Percentiles rank a stretch among this genome's conserved stretches.
Evolutionary conservation across 345 rosid genomes (phyloP).

Genomic region (Litchi chinensis): DNA sequence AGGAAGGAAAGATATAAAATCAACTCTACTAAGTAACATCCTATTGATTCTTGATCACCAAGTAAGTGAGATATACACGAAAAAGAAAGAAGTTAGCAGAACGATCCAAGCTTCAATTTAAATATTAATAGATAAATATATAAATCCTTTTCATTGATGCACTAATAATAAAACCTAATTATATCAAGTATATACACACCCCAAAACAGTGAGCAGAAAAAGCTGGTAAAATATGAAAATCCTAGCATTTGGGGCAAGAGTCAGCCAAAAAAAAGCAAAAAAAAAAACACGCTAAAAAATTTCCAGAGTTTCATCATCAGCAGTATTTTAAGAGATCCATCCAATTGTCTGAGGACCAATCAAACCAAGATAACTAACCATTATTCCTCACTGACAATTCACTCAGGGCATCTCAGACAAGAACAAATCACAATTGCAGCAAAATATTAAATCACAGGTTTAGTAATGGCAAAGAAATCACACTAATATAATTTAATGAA

Average conservation of each 20-base stretch:
- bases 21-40: background rate
- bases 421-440: background rate
- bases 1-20: background rate
- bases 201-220: background rate
- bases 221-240: background rate
- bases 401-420: background rate
- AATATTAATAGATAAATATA: background rate
- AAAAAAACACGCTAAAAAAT: background rate
- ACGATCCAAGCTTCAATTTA: background rate
- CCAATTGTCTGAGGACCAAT: background rate
- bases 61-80: background rate
- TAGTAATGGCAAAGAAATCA: background rate
- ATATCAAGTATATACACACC: background rate
- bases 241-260: background rate
- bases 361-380: background rate
- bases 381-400: background rate
- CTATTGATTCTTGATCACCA: background rate
- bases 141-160: background rate
- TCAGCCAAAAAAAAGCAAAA: background rate
- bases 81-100: background rate
- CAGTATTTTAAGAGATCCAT: background rate
- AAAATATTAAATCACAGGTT: conserved; percentile 7
- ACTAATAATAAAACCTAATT: background rate
- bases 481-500: background rate
- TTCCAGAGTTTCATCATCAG: background rate